Percentiles rank a stretch among this genome's conserved stretches.
Evolutionary conservation across 441 rosid genomes (phyloP).

Genomic region (Populus hybrid): DNA sequence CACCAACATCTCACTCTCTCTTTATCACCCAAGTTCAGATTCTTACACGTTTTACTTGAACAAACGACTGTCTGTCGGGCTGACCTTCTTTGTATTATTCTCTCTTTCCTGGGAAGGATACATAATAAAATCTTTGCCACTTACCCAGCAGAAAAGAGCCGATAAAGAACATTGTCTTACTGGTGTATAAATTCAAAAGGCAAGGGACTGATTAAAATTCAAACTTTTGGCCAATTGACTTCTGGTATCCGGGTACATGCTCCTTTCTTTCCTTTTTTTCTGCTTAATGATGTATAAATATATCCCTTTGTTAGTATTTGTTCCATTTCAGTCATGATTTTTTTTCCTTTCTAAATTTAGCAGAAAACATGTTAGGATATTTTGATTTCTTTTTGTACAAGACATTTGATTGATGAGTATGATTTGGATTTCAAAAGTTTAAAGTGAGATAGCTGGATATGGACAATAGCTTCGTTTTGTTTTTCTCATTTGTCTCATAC

Average conservation of each 20-base stretch:
- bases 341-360: neutral
- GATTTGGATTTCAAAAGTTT: neutral
- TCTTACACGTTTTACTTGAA: no score
- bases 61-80: no score
- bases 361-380: neutral
- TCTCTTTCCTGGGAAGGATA: no score
- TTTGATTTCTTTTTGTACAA: neutral
- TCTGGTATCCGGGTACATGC: neutral
- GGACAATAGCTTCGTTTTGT: neutral
- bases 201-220: neutral
- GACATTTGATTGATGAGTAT: neutral
- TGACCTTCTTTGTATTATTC: no score
- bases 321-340: no score
- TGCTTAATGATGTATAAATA: neutral
- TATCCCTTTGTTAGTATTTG: neutral
- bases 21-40: no score
- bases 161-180: neutral
- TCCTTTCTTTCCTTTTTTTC: neutral
- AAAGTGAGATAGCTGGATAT: no score
- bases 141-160: no score
- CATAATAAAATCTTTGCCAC: no score
- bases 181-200: neutral
- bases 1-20: no score
- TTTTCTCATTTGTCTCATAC: neutral
- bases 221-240: neutral